Percentiles rank a stretch among this genome's conserved stretches.
Conservation (phyloP, 208 protist species). For the Crithidia acanthocephali region DNA sequence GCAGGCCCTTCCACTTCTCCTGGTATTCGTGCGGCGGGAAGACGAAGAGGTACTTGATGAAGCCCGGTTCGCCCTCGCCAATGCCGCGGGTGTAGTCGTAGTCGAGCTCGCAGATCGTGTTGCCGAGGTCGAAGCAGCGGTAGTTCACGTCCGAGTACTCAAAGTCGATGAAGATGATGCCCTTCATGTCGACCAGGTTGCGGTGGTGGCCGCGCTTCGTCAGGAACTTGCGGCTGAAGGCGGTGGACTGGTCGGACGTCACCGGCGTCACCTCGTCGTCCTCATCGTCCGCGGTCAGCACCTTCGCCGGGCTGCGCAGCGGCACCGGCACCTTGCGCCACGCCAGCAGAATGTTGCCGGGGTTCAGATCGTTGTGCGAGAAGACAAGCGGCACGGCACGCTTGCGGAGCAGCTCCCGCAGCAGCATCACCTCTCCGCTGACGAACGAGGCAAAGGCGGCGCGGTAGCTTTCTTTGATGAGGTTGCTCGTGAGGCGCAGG, state of each 20-base stretch:
- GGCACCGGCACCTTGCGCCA: slow-evolving; percentile 53
- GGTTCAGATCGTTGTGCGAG: slow-evolving; percentile 88
- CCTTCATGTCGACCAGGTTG: slow-evolving; percentile 79
- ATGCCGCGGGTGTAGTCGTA: slow-evolving; percentile 83
- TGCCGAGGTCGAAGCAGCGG: slow-evolving; percentile 83
- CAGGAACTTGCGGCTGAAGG: slow-evolving; percentile 65
- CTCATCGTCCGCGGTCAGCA: slow-evolving; percentile 32
- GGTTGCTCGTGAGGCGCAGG: slow-evolving; percentile 62
- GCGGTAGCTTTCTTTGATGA: slow-evolving; percentile 50
- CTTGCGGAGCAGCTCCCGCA: slow-evolving; percentile 49
- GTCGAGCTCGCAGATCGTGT: slow-evolving; percentile 88
- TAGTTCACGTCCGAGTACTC: slow-evolving; percentile 90
- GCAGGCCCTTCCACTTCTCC: slow-evolving; percentile 54
- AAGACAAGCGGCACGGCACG: slow-evolving; percentile 66
- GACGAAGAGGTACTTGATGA: slow-evolving; percentile 77
- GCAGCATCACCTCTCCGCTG: slow-evolving; percentile 50
- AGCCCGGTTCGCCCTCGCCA: slow-evolving; percentile 68
- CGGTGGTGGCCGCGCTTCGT: slow-evolving; percentile 62
- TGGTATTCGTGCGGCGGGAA: slow-evolving; percentile 55
- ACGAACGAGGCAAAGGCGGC: slow-evolving; percentile 50
- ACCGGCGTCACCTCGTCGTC: slow-evolving; percentile 53
- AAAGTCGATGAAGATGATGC: slow-evolving; percentile 86
- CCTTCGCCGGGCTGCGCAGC: slow-evolving; percentile 26
- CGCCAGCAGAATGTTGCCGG: slow-evolving; percentile 80
- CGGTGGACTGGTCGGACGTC: slow-evolving; percentile 51